phyloP scores from a whole-genome alignment of 1,284 basidiomycete species.

The Cutaneotrichosporon cyanovorans region DNA sequence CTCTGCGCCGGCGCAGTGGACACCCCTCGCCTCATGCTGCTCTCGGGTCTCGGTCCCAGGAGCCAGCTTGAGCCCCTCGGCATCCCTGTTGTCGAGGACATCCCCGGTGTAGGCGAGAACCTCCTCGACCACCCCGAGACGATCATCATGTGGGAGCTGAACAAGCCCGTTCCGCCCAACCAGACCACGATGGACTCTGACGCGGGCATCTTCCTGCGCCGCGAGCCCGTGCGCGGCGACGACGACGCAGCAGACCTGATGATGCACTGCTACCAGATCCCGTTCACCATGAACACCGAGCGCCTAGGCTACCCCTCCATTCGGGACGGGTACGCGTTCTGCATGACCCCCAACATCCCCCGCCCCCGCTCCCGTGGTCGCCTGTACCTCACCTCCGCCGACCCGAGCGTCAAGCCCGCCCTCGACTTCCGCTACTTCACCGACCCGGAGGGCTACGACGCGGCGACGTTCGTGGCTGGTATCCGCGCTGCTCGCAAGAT shows the following conservation, averaged over 20 bases:
- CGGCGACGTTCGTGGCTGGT: conserved; percentile 14
- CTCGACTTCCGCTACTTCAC: conserved; percentile 21
- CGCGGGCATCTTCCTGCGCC: conserved; percentile 17
- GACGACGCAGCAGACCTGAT: conserved; percentile 17
- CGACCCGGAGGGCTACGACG: conserved; percentile 18
- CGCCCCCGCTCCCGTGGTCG: conserved; percentile 13
- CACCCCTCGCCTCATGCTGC: conserved; percentile 57
- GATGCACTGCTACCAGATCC: conserved; percentile 23
- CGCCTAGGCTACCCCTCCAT: conserved; percentile 14
- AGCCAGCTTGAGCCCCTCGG: conserved; percentile 53
- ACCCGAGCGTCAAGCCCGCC: conserved; percentile 16
- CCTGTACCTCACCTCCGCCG: conserved; percentile 8
- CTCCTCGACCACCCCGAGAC: conserved; percentile 54
- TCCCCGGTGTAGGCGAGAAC: conserved; percentile 61
- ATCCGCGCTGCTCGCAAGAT: conserved; percentile 16
- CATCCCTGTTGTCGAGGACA: conserved; percentile 47
- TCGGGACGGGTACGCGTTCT: conserved; percentile 16
- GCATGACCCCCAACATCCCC: conserved; percentile 21
- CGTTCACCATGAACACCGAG: conserved; percentile 19
- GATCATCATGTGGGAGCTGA: conserved; percentile 19
- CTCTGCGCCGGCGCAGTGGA: conserved; percentile 54
- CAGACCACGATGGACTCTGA: conserved; percentile 20
- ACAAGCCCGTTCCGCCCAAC: conserved; percentile 13
- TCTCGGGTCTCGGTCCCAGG: conserved; percentile 58
- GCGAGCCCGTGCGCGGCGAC: conserved; percentile 4